These are phyloP conservation scores for Priceomyces medius DNA, from an alignment of 805 yeast species.

Conservation along the genomic window DNA sequence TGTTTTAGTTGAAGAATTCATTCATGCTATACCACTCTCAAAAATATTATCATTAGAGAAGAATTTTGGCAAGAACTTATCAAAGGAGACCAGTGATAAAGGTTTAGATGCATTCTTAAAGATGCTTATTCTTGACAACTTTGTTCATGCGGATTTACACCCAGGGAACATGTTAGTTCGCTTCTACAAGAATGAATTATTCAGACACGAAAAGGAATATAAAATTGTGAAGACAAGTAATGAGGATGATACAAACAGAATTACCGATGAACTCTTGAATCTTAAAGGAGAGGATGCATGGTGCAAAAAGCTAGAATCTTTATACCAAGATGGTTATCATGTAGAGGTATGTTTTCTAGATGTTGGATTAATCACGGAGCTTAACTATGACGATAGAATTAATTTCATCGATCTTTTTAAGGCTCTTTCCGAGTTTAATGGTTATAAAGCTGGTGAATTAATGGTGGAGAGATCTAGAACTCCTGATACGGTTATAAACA, in stretches of 20 bases:
- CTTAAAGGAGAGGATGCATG: conserved; percentile 42
- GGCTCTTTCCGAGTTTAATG: conserved; percentile 88
- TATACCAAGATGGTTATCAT: conserved; percentile 59
- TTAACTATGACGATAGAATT: conserved; percentile 70
- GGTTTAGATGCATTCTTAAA: conserved; percentile 88
- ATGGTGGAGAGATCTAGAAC: conserved; percentile 95
- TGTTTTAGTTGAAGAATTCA: conserved; percentile 81
- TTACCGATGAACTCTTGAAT: conserved; percentile 40
- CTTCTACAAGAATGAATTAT: conserved; percentile 52
- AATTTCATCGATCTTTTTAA: conserved; percentile 89
- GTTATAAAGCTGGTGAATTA: conserved; percentile 89
- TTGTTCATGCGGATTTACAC: conserved; percentile 94
- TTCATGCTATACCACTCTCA: conserved; percentile 82
- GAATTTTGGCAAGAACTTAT: conserved; percentile 49
- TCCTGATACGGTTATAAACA: conserved; percentile 85
- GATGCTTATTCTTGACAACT: conserved; percentile 90
- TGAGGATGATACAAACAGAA: conserved; percentile 46
- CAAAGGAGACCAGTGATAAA: conserved; percentile 71
- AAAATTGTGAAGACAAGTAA: conserved; percentile 41
- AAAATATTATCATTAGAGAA: conserved; percentile 53
- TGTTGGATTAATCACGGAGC: conserved; percentile 90
- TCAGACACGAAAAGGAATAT: conserved; percentile 43
- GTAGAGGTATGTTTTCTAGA: conserved; percentile 91
- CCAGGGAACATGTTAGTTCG: conserved; percentile 92
- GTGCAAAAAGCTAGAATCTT: conserved; percentile 42